Evolutionary conservation across 1,284 basidiomycete genomes (phyloP).

Genomic region (Ceratobasidium sp.): DNA sequence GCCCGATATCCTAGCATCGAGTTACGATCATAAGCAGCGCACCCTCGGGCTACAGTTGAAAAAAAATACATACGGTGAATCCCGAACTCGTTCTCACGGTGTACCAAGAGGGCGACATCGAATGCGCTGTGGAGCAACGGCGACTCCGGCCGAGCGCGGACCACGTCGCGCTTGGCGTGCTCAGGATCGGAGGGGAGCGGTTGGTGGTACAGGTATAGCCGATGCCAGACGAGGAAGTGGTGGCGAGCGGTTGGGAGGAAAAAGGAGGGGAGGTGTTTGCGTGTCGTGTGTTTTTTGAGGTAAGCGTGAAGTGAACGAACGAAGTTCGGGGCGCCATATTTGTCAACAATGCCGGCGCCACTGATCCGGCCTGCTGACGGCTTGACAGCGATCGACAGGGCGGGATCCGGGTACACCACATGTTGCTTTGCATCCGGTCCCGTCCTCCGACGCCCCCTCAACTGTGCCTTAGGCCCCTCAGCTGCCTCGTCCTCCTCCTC

Average conservation of each 20-base stretch:
- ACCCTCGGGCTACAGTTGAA: too few species aligned
- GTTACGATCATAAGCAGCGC: neutral
- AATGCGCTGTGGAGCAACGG: conserved; percentile 47
- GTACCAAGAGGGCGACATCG: conserved; percentile 10
- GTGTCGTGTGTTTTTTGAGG: neutral
- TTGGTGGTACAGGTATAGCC: conserved; percentile 17
- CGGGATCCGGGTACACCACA: conserved; percentile 1
- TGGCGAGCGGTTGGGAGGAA: neutral
- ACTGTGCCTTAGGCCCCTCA: too few species aligned
- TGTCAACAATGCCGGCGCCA: neutral
- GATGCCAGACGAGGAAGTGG: conserved; percentile 18
- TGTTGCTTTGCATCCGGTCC: neutral
- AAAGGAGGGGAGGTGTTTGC: neutral
- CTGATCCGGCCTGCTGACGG: neutral
- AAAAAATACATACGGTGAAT: neutral
- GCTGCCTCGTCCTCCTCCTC: too few species aligned
- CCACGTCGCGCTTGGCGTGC: conserved; percentile 3
- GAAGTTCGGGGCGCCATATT: neutral
- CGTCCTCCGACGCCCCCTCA: too few species aligned
- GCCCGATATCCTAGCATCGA: conserved; percentile 23
- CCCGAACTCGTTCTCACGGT: conserved; percentile 45
- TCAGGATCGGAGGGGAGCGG: conserved; percentile 17
- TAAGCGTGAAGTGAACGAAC: neutral
- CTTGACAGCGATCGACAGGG: neutral
- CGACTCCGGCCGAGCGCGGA: neutral